Evolutionary conservation across 805 yeast species (phyloP).

Genomic region (Saccharomycopsis amapae): DNA sequence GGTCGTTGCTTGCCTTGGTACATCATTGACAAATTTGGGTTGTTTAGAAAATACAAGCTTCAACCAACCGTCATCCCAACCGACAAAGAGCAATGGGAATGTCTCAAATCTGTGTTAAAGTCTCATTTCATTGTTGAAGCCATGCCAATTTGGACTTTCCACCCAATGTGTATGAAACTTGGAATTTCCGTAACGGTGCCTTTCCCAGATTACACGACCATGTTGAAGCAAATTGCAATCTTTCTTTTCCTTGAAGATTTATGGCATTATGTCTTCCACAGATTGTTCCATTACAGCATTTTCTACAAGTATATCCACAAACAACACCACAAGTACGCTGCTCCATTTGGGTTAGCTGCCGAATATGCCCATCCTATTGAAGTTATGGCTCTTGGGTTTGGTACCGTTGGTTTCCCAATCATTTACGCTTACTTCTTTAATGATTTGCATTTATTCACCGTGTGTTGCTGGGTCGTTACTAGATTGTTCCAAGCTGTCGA

Average conservation of each 20-base stretch:
- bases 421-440: conserved; percentile 55
- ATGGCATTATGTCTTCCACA: conserved; percentile 82
- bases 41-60: conserved; percentile 78
- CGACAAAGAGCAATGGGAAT: conserved; percentile 84
- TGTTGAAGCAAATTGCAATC: conserved; percentile 58
- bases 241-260: conserved; percentile 82
- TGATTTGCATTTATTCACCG: conserved; percentile 64
- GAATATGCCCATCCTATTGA: conserved; percentile 83
- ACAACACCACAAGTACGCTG: conserved; percentile 79
- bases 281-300: conserved; percentile 61
- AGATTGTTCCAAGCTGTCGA: conserved; percentile 78
- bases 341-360: conserved; percentile 80
- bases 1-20: conserved; percentile 92
- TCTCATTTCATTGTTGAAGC: conserved; percentile 93
- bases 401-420: conserved; percentile 76
- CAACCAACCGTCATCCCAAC: conserved; percentile 82
- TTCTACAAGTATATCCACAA: conserved; percentile 74
- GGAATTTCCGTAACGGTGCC: conserved; percentile 79
- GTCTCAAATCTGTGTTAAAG: conserved; percentile 74
- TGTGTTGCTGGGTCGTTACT: conserved; percentile 62
- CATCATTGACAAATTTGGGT: conserved; percentile 78
- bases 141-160: conserved; percentile 95
- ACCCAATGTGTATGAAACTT: conserved; percentile 76
- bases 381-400: conserved; percentile 69
- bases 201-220: conserved; percentile 61